Evolutionary conservation across 1,284 basidiomycete species (phyloP), one percentile per base, ranked within the genome.

Genomic region (Rhizoctonia solani): DNA sequence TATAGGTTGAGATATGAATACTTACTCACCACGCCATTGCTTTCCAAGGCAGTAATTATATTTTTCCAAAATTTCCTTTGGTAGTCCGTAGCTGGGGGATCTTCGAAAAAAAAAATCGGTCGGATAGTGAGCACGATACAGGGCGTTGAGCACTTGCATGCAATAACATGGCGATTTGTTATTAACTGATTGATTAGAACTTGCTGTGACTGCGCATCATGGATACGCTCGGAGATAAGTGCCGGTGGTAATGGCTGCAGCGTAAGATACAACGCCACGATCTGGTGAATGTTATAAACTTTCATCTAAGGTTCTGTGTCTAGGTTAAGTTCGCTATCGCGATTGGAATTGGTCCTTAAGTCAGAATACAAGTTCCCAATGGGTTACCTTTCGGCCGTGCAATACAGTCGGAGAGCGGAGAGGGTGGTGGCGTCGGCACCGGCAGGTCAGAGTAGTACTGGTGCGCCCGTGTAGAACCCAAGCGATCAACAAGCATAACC

Each of bases 1-100:
- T 61, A 32, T 49, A 53, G 63, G 39, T 49, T 61, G 58, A 72
- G 63, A 59, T 9, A 13, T 6, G 47, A 59, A 55, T 41, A 46
- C 66, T 54, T 42, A 71, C 78, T 68, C 79, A 79, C 83, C 78
- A 84, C 81, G 19, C 76, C 74, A 27, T 71, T 65, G 5, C 71
- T 72, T 74, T 90, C 89, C 23, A 91, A 76, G 34, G 78, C 74
- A 29, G 75, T 73, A 23, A 90, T 82, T 0, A 78, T 79, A 83
- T 85, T 87, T 76, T 90, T 91, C 88, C 88, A 91, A 73, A 90
- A 90, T 0, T 74, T 69, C 54, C 77, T 77, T 69, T 88, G 87
- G 71, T 87, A 90, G 70, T 83, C 79, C 14, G 70, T 68, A 0
- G 88, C 85, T 1, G 89, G 87, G 3, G 88, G 82, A 72, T 86